Conservation (phyloP, 2,329 filamentous ascomycete genomes). For the Claviceps sp. region DNA sequence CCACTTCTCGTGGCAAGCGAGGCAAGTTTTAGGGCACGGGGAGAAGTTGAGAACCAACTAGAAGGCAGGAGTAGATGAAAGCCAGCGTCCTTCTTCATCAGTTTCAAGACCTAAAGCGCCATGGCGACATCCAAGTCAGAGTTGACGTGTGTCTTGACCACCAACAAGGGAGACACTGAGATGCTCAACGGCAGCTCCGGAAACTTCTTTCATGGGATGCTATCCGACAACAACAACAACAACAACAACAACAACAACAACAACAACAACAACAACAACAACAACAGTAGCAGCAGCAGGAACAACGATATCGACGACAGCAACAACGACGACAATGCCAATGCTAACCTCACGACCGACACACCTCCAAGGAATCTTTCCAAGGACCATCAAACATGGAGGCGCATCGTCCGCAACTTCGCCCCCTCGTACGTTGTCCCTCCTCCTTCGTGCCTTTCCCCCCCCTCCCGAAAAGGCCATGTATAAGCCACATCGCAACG, state of each 20-base stretch:
- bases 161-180: not conserved
- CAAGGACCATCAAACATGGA: slow-evolving; percentile 24
- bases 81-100: no score
- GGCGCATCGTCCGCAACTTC: slow-evolving; percentile 37
- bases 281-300: not conserved
- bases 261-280: not conserved
- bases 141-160: not conserved
- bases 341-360: not conserved
- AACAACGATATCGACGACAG: not conserved
- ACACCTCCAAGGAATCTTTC: slow-evolving; percentile 15
- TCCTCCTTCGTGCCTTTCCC: no score
- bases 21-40: no score
- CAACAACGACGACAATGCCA: not conserved
- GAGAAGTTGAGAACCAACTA: no score
- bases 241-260: not conserved
- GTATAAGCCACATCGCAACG: no score
- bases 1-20: no score
- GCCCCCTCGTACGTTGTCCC: slow-evolving; percentile 34
- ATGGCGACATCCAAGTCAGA: not conserved
- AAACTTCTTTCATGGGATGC: not conserved
- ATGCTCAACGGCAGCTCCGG: not conserved
- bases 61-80: no score
- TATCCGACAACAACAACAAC: not conserved
- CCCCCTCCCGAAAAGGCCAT: no score
- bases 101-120: not conserved